These are phyloP conservation scores for Saccharomycopsis schoenii DNA, from an alignment of 805 yeast species.

Conservation along the genomic window DNA sequence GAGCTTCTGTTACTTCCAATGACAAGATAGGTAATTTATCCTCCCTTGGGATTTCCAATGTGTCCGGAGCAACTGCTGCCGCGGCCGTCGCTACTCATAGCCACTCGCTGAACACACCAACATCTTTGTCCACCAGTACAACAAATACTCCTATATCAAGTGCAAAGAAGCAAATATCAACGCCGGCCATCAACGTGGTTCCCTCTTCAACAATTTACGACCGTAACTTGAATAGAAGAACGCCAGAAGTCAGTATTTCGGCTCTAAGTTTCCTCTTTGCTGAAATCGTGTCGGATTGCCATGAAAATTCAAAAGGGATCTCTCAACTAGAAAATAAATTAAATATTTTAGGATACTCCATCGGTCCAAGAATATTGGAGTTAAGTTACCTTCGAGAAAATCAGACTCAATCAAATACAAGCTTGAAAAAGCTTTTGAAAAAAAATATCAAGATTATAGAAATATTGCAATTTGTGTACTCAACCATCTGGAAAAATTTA, in stretches of 20 bases:
- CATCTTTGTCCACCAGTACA: background rate
- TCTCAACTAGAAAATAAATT: slow-evolving; percentile 55
- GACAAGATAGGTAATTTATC: slow-evolving; percentile 1
- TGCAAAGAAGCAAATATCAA: background rate
- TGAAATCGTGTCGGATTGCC: slow-evolving; percentile 60
- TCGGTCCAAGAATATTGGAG: slow-evolving; percentile 67
- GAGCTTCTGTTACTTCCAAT: slow-evolving; percentile 1
- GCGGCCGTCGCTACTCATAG: slow-evolving; percentile 12
- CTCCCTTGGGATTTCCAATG: slow-evolving; percentile 20
- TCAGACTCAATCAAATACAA: slow-evolving; percentile 22
- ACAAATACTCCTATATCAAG: background rate
- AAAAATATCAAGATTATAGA: slow-evolving; percentile 61
- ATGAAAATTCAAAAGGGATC: slow-evolving; percentile 52
- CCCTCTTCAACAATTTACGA: slow-evolving; percentile 42
- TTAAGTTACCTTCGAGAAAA: slow-evolving; percentile 62
- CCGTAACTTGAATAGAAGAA: slow-evolving; percentile 53
- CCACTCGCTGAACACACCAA: background rate
- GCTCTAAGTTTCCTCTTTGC: slow-evolving; percentile 60
- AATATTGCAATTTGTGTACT: slow-evolving; percentile 60
- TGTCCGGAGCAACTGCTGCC: slow-evolving; percentile 18
- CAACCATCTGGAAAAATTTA: slow-evolving; percentile 60
- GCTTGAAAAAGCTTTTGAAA: slow-evolving; percentile 38
- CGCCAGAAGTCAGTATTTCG: slow-evolving; percentile 57
- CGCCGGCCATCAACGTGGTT: background rate
- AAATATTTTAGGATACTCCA: slow-evolving; percentile 65